Base-by-base conservation (phyloP, 257 asterid genomes). In the Gynochthodes officinalis region DNA sequence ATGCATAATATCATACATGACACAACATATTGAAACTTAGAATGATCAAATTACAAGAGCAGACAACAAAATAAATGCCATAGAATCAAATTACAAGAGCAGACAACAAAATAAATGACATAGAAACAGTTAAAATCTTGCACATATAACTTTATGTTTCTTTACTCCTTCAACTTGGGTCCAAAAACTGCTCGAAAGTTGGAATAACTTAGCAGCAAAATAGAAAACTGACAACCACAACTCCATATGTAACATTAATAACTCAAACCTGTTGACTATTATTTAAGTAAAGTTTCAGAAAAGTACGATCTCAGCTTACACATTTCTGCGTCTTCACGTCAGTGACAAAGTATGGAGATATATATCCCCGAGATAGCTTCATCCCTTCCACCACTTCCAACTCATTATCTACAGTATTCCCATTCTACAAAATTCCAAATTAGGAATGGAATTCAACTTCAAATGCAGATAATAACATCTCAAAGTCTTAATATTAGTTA, bases 301-400 rank as follows among this genome's bases (percentile, higher is more conserved):
- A 44, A 63, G 65, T 13, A 53, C 54, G 63, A 79, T 55, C 25
- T 75, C 61, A 78, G 76, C 98, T 65, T 86, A 92, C 98, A 81
- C 98, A 90, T 78, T 72, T 90, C 69, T 83, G 91, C 67, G 95
- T 85, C 86, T 88, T 87, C 53, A 32, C 71, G 49, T 92, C 89
- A 19, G 98, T 88, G 73, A 87, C 84, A 73, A 92, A 92, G 82
- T 92, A 89, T 55, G 98, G 98, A 75, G 98, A 92, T 75, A 90
- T 89, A 80, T 84, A 92, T 75, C 98, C 98, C 32, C 97, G 96
- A 59, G 88, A 81, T 72, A 92, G 89, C 88, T 90, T 90, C 98
- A 92, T 92, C 73, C 98, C 98, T 81, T 92, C 98, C 77, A 89
- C 98, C 84, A 90, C 98, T 72, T 92, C 97, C 87, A 92, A 84